Conservation (phyloP, 352 stramenopile genomes). For the Phytopythium aichiense region DNA sequence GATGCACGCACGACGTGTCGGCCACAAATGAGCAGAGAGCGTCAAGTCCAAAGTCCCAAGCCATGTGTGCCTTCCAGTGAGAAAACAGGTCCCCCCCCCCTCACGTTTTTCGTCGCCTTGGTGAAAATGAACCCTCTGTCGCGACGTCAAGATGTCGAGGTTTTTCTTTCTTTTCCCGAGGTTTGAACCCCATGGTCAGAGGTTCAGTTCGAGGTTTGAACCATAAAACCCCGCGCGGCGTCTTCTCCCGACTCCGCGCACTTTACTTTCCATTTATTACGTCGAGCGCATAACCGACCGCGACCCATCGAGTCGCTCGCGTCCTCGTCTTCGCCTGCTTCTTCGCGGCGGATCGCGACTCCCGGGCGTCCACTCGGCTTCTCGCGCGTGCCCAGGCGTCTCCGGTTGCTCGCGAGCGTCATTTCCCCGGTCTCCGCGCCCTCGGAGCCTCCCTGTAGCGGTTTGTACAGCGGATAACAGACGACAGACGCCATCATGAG, state of each 20-base stretch:
- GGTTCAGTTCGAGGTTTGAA: slow-evolving; percentile 6
- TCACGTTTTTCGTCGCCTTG: neutral
- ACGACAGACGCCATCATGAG: slow-evolving; percentile 15
- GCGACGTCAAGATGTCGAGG: neutral
- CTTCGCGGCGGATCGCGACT: neutral
- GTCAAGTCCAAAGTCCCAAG: neutral
- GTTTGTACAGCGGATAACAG: neutral
- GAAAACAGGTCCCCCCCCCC: neutral
- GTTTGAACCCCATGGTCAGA: neutral
- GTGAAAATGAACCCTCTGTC: neutral
- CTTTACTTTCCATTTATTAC: neutral
- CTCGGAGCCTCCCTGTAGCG: neutral
- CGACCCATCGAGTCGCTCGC: neutral
- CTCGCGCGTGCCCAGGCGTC: neutral
- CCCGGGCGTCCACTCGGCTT: too few species aligned
- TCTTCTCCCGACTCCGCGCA: neutral
- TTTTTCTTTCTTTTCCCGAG: neutral
- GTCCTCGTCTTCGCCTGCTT: neutral
- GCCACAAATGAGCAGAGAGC: neutral
- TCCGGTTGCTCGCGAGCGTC: neutral
- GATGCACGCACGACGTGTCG: neutral
- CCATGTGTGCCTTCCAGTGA: too few species aligned
- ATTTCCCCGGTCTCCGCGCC: neutral
- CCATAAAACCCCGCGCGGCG: neutral
- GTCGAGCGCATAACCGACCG: neutral